Percentiles rank a stretch among this genome's conserved stretches.
These are phyloP conservation scores for Lepraria neglecta DNA, from an alignment of 495 filamentous ascomycete species.

Conservation along the genomic window DNA sequence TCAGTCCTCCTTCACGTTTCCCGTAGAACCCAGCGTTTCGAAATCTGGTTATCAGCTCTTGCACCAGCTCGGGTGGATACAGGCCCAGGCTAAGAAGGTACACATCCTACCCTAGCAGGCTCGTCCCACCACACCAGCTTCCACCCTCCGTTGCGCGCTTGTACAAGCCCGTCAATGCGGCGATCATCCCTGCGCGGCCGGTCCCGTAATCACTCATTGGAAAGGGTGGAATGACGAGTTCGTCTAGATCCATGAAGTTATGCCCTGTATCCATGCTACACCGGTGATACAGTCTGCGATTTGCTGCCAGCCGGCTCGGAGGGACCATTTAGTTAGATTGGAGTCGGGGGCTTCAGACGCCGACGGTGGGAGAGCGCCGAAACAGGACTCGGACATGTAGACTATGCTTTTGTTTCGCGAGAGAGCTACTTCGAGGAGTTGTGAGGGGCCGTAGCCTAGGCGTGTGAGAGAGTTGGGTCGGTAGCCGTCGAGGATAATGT, in stretches of 20 bases:
- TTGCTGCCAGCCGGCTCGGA: conserved; percentile 49
- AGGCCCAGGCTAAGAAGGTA: conserved; percentile 58
- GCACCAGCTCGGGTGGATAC: conserved; percentile 51
- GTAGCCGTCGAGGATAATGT: conserved; percentile 61
- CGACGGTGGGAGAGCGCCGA: conserved; percentile 39
- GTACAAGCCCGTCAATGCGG: conserved; percentile 57
- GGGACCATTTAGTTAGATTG: conserved; percentile 35
- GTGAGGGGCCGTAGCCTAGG: conserved; percentile 55
- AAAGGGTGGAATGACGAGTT: conserved; percentile 72
- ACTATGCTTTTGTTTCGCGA: conserved; percentile 56
- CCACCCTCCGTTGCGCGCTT: conserved; percentile 56
- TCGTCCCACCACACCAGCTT: conserved; percentile 58
- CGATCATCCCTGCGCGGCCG: conserved; percentile 58
- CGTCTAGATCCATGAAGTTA: conserved; percentile 60
- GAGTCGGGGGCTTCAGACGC: not conserved
- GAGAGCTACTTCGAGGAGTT: conserved; percentile 45
- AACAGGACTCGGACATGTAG: conserved; percentile 69
- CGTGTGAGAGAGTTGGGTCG: conserved; percentile 58
- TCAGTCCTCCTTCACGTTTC: conserved; percentile 31
- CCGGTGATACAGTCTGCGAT: conserved; percentile 56
- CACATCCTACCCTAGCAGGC: conserved; percentile 63
- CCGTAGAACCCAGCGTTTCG: conserved; percentile 21
- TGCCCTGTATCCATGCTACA: conserved; percentile 66
- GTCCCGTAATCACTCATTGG: conserved; percentile 80
- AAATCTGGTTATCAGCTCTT: conserved; percentile 49